phyloP scores from a whole-genome alignment of 352 stramenopile genomes.

The Globisporangium heterothallicum region DNA sequence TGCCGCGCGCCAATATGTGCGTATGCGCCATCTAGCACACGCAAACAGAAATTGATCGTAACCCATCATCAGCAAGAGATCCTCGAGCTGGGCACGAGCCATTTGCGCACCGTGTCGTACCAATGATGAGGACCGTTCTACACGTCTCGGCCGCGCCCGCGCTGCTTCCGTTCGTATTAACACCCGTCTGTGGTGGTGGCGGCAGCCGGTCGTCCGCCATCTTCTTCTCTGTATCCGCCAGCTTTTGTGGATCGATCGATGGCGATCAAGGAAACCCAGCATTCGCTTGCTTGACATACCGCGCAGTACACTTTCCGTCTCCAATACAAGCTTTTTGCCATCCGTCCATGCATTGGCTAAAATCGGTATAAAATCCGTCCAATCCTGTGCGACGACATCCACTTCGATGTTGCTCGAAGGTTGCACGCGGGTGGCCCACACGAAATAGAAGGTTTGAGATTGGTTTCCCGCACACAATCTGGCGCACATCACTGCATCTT shows the following conservation, averaged over 20 bases:
- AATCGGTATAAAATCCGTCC: too few relatives aligned
- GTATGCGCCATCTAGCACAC: conserved; percentile 58
- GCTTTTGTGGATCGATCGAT: not conserved
- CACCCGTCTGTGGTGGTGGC: not conserved
- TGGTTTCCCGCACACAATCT: conserved; percentile 16
- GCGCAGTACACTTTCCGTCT: not conserved
- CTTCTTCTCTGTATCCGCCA: not conserved
- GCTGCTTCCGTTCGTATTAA: not conserved
- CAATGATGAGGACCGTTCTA: conserved; percentile 63
- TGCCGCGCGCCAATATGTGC: conserved; percentile 49
- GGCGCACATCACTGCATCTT: too few relatives aligned
- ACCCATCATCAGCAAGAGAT: too few relatives aligned
- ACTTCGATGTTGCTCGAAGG: too few relatives aligned
- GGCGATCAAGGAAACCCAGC: not conserved
- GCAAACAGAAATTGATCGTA: conserved; percentile 5
- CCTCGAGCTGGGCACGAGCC: too few relatives aligned
- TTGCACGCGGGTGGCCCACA: conserved; percentile 25
- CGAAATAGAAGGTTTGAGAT: conserved; percentile 33
- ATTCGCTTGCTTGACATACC: too few relatives aligned
- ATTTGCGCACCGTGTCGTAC: too few relatives aligned
- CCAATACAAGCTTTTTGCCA: not conserved
- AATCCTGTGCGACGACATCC: too few relatives aligned
- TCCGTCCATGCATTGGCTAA: not conserved
- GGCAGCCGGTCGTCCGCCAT: conserved; percentile 7
- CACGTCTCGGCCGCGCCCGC: conserved; percentile 15